phyloP scores from a whole-genome alignment of 768 basidiomycete genomes.

The Mycena leptocephala region DNA sequence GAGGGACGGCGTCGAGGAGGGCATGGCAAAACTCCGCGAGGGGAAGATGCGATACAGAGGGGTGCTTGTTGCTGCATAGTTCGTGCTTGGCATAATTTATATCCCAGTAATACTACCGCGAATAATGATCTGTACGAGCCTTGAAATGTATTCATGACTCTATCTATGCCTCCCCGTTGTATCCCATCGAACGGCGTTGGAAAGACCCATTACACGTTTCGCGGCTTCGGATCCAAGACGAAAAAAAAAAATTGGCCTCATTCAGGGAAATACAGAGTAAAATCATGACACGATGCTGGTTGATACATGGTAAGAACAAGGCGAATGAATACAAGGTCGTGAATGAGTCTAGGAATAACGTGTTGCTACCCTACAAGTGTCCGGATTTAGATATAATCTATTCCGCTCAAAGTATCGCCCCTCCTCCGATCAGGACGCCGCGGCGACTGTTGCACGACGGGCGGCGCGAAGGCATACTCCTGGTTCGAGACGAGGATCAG shows the following conservation, averaged over 20 bases:
- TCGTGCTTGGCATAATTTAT: background rate
- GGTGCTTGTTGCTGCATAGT: conserved; percentile 16
- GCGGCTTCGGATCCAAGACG: background rate
- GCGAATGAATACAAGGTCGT: background rate
- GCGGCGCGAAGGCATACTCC: conserved; percentile 8
- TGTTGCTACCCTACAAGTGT: background rate
- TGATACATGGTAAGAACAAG: background rate
- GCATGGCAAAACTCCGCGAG: conserved; percentile 3
- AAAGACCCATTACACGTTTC: background rate
- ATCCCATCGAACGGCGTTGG: no score
- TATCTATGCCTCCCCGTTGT: no score
- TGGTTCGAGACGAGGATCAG: background rate
- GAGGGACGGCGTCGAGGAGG: conserved; percentile 39
- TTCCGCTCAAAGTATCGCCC: background rate
- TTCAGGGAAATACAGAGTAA: background rate
- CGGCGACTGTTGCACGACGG: background rate
- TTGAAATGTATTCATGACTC: no score
- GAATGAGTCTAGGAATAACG: background rate
- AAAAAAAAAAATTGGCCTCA: background rate
- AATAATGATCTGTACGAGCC: no score
- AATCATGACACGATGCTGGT: background rate
- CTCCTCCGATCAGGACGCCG: background rate
- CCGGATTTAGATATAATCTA: background rate
- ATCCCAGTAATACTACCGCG: no score
- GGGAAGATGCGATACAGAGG: conserved; percentile 26